Base-by-base conservation (phyloP, 176 grass and related monocot species). In the Themeda triandra region DNA sequence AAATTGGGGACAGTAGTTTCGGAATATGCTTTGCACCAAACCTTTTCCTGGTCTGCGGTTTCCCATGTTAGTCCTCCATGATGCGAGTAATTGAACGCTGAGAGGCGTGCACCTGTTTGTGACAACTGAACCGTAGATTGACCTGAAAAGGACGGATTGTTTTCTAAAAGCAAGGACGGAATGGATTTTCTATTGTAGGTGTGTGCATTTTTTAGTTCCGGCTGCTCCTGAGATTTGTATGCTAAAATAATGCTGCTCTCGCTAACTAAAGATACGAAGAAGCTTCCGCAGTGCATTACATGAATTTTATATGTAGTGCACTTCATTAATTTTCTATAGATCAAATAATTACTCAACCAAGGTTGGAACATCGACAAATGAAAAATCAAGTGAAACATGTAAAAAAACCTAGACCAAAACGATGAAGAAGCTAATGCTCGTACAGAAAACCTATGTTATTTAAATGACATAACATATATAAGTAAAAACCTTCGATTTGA, bases 21-120 rank as follows among this genome's bases (percentile, higher is more conserved):
- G 63, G 82, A 89, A 85, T 89, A 89, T 85, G 82, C 82, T 37
- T 37, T 49, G 21, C 37, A 69, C 87, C 49, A 75, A 80, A 42
- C 24, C 5, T 37, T 35, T 14, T 41, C 21, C 2, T 49, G 7
- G 45, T 51, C 48, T 24, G 15, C 3, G 0, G 49, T 14, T 48
- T 80, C 60, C 17, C 30, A 76, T 14, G 1, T 13, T 40, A 12
- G 6, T 31, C 69, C 62, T 80, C 37, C 9, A 68, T 0, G 0
- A 76, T 76, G 63, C 0, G 63, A 75, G 8, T 44, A 25, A 75
- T 68, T 35, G 25, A 40, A 12, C 13, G 4, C 2, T 18, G 18
- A 32, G 2, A 12, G 0, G 4, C 4, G 8, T 44, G 23, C 24
- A 6, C 32, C 24, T 54, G 4, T 66, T 66, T 44, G 8, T 44